phyloP scores from a whole-genome alignment of 805 yeast species.

The Starmera caribaea region DNA sequence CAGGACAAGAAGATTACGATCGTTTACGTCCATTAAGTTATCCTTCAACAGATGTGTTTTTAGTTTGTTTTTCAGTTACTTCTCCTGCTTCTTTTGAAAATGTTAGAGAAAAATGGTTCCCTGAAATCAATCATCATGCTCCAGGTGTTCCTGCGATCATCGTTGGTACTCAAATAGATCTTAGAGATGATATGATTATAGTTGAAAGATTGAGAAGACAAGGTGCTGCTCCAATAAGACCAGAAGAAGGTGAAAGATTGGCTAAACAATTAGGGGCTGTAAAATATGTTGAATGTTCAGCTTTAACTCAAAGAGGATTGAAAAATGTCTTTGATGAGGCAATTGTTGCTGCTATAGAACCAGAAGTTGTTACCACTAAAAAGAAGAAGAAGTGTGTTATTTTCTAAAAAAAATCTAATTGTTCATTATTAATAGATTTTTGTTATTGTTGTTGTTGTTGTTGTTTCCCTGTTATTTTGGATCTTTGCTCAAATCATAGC shows the following conservation, averaged over 20 bases:
- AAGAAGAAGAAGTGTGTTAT: constrained; percentile 77
- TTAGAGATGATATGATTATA: constrained; percentile 87
- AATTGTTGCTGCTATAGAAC: constrained; percentile 95
- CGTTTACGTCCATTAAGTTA: constrained; percentile 92
- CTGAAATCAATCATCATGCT: constrained; percentile 96
- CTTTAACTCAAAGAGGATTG: constrained; percentile 92
- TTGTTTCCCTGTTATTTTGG: too few species aligned
- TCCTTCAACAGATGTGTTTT: constrained; percentile 94
- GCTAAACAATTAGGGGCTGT: constrained; percentile 94
- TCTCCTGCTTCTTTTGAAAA: constrained; percentile 97
- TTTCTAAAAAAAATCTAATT: constrained; percentile 33
- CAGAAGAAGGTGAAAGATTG: constrained; percentile 83
- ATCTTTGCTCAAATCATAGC: not conserved
- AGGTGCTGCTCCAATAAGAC: constrained; percentile 74
- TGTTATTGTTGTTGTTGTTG: too few species aligned
- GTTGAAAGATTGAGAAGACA: constrained; percentile 86
- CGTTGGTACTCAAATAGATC: constrained; percentile 94
- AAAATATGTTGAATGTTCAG: constrained; percentile 96
- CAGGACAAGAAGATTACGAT: constrained; percentile 99
- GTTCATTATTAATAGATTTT: not conserved
- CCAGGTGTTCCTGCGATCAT: constrained; percentile 97
- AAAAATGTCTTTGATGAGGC: constrained; percentile 99
- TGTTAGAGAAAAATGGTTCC: constrained; percentile 98
- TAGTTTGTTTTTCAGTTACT: constrained; percentile 93
- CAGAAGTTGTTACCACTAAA: constrained; percentile 75